phyloP scores from a whole-genome alignment of 2,329 filamentous ascomycete species.

The Basipetospora chlamydospora region DNA sequence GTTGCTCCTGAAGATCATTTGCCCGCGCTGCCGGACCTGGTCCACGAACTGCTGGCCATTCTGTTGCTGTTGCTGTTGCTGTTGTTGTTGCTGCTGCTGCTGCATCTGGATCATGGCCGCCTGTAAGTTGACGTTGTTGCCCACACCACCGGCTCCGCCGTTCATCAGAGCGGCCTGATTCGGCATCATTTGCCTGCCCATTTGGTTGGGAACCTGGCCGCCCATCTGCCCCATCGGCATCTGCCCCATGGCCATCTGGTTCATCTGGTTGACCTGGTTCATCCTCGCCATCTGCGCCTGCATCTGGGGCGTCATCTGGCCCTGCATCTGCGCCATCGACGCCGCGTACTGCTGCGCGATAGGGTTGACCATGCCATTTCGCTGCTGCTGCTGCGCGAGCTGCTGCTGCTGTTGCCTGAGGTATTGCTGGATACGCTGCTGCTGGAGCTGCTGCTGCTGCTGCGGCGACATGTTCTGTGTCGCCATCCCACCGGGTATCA shows the following conservation, averaged over 20 bases:
- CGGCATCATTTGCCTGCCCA: conserved; percentile 22
- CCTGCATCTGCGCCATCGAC: conserved; percentile 18
- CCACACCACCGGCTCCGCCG: too few species aligned
- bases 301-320: conserved; percentile 17
- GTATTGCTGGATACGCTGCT: conserved; percentile 9
- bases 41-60: conserved; percentile 17
- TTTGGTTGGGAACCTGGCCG: conserved; percentile 23
- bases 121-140: conserved; percentile 23
- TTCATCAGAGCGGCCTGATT: conserved; percentile 26
- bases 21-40: conserved; percentile 21
- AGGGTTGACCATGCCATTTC: conserved; percentile 25
- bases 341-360: conserved; percentile 24
- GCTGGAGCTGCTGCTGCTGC: conserved; percentile 17
- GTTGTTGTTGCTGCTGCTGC: conserved; percentile 9
- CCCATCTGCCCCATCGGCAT: conserved; percentile 10
- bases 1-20: conserved; percentile 23
- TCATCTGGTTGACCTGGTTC: conserved; percentile 24
- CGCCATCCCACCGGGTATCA: conserved; percentile 20
- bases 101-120: conserved; percentile 11
- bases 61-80: conserved; percentile 18
- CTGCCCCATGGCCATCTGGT: conserved; percentile 21
- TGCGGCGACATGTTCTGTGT: conserved; percentile 20
- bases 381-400: conserved; percentile 14
- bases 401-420: conserved; percentile 9
- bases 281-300: conserved; percentile 5